Conservation (phyloP, 73 alveolate genomes). For the Paraurostyla sp. region DNA sequence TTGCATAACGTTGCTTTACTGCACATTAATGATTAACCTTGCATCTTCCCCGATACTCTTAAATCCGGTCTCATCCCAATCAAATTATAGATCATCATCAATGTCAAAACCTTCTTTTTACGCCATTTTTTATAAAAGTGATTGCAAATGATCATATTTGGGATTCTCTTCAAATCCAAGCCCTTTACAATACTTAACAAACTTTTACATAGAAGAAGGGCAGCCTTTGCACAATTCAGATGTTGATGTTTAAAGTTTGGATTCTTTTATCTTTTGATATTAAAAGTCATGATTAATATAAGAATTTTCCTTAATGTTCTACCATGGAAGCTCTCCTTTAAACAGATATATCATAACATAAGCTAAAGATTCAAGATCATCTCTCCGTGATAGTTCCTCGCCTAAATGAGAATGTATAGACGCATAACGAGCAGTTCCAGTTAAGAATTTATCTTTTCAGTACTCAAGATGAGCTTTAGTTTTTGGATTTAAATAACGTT, state of each 20-base stretch:
- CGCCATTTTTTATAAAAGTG: constrained; percentile 21
- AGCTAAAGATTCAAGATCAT: constrained; percentile 55
- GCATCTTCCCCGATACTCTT: constrained; percentile 12
- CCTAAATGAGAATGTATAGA: constrained; percentile 80
- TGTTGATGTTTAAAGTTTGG: constrained; percentile 82
- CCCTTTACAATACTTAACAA: constrained; percentile 53
- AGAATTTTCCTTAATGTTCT: constrained; percentile 62
- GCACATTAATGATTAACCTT: background rate
- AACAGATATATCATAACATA: constrained; percentile 52
- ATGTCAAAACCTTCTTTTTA: constrained; percentile 43
- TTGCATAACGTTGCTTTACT: background rate
- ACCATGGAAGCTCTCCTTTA: constrained; percentile 60
- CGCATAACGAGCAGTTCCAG: constrained; percentile 90
- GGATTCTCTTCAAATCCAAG: constrained; percentile 94
- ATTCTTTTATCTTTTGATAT: constrained; percentile 90
- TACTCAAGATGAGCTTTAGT: constrained; percentile 82
- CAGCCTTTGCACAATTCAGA: constrained; percentile 85
- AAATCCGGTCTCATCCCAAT: constrained; percentile 42
- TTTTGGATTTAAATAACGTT: constrained; percentile 75
- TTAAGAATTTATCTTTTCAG: constrained; percentile 75
- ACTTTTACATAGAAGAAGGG: constrained; percentile 74
- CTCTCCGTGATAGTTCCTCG: constrained; percentile 56
- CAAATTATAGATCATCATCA: background rate
- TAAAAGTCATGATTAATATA: too few species aligned
- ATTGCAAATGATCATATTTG: constrained; percentile 77